Conservation (phyloP, 179 eudicot genomes). For the Silene coronaria region DNA sequence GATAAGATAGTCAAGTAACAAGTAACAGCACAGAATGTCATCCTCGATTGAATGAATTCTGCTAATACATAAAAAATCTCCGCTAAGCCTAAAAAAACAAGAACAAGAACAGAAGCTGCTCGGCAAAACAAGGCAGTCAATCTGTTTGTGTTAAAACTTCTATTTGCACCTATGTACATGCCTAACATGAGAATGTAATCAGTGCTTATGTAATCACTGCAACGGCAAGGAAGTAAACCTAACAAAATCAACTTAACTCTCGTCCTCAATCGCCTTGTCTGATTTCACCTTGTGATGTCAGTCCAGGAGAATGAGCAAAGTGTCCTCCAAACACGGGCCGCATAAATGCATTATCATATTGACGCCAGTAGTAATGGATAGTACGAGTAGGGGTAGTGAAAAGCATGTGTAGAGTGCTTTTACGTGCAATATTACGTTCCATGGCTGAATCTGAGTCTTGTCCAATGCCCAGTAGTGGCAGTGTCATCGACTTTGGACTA, state of each 20-base stretch:
- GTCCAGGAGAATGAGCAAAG: constrained; percentile 19
- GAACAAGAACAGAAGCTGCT: not conserved
- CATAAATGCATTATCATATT: constrained; percentile 43
- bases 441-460: constrained; percentile 24
- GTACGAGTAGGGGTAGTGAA: constrained; percentile 36
- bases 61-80: too few relatives aligned
- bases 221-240: not conserved
- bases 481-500: constrained; percentile 32
- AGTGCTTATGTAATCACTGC: not conserved
- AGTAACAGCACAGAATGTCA: too few relatives aligned
- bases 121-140: constrained; percentile 2
- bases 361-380: constrained; percentile 48
- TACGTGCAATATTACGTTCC: constrained; percentile 1
- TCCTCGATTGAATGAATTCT: too few relatives aligned
- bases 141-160: not conserved
- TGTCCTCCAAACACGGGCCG: constrained; percentile 53
- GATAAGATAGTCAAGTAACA: too few relatives aligned
- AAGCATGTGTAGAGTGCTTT: constrained; percentile 27
- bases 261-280: constrained; percentile 10
- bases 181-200: not conserved
- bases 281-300: constrained; percentile 24
- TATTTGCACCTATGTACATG: constrained; percentile 7
- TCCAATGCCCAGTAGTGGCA: constrained; percentile 33
- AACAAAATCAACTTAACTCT: not conserved
- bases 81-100: not conserved